Evolutionary conservation across 2,329 filamentous ascomycete genomes (phyloP).

Genomic region (Aspergillus thermomutatus): DNA sequence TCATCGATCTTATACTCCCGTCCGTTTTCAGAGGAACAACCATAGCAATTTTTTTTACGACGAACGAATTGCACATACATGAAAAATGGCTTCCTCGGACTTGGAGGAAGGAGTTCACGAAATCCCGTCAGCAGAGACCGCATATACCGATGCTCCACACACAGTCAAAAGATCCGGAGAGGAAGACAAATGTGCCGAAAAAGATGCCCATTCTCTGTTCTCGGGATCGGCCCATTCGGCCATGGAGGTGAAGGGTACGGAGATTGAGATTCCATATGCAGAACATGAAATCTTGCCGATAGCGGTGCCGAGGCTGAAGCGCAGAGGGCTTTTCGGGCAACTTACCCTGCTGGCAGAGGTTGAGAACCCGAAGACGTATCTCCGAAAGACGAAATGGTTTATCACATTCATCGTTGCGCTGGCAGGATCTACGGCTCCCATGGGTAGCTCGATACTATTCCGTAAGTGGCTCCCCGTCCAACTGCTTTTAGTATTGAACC

Average conservation of each 20-base stretch:
- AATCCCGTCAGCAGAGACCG: not conserved
- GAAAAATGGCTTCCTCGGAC: not conserved
- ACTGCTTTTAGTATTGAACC: not conserved
- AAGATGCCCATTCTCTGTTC: constrained; percentile 17
- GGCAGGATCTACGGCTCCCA: constrained; percentile 72
- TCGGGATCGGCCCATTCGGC: constrained; percentile 8
- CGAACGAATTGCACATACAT: not conserved
- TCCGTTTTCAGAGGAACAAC: not conserved
- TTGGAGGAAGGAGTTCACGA: constrained; percentile 6
- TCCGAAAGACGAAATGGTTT: constrained; percentile 73
- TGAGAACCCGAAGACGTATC: constrained; percentile 70
- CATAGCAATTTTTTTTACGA: not conserved
- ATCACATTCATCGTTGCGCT: constrained; percentile 75
- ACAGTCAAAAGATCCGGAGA: not conserved
- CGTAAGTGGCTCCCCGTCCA: constrained; percentile 52
- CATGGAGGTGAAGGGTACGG: constrained; percentile 18
- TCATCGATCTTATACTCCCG: not conserved
- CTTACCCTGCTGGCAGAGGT: constrained; percentile 76
- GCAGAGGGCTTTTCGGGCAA: constrained; percentile 69
- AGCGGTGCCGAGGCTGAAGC: constrained; percentile 50
- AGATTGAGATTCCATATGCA: constrained; percentile 14
- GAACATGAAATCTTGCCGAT: constrained; percentile 35
- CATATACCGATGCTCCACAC: not conserved
- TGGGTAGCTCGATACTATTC: constrained; percentile 81
- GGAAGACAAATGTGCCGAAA: constrained; percentile 1